Evolutionary conservation across 2,329 filamentous ascomycete genomes (phyloP).

Genomic region (Talaromyces rugulosus): DNA sequence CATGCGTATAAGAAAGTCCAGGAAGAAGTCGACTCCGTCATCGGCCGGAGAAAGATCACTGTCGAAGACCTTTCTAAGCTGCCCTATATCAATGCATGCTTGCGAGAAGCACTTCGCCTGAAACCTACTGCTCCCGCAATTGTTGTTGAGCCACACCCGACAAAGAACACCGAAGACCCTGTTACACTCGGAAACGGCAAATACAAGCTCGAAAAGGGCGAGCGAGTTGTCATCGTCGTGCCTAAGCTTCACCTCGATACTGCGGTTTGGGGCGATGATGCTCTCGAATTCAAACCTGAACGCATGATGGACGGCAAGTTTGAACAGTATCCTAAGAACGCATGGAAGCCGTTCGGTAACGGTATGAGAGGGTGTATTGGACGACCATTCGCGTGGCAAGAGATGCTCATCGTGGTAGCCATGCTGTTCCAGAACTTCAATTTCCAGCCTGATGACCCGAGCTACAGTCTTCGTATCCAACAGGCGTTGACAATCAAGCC

Average conservation of each 20-base stretch:
- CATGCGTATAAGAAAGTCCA: conserved; percentile 59
- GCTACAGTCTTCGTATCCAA: conserved; percentile 34
- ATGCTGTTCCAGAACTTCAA: conserved; percentile 69
- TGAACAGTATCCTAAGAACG: conserved; percentile 58
- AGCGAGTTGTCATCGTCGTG: conserved; percentile 50
- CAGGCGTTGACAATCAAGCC: conserved; percentile 39
- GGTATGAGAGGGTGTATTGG: conserved; percentile 69
- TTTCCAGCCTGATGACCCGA: conserved; percentile 58
- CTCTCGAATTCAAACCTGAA: conserved; percentile 64
- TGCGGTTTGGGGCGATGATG: conserved; percentile 61
- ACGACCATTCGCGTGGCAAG: conserved; percentile 70
- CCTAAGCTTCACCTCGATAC: conserved; percentile 59
- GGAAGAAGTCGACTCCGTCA: conserved; percentile 62
- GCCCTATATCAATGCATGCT: conserved; percentile 60
- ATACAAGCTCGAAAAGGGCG: conserved; percentile 54
- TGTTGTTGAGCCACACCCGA: conserved; percentile 46
- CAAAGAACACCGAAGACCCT: conserved; percentile 35
- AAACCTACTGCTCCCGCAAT: conserved; percentile 56
- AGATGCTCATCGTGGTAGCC: conserved; percentile 58
- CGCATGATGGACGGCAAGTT: conserved; percentile 69
- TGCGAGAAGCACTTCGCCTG: conserved; percentile 62
- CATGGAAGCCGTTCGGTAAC: conserved; percentile 72
- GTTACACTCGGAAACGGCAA: conserved; percentile 56
- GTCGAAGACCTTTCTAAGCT: conserved; percentile 62
- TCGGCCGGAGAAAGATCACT: conserved; percentile 55